These are phyloP conservation scores for Capsicum chinense DNA, from an alignment of 257 asterid species.

Conservation along the genomic window DNA sequence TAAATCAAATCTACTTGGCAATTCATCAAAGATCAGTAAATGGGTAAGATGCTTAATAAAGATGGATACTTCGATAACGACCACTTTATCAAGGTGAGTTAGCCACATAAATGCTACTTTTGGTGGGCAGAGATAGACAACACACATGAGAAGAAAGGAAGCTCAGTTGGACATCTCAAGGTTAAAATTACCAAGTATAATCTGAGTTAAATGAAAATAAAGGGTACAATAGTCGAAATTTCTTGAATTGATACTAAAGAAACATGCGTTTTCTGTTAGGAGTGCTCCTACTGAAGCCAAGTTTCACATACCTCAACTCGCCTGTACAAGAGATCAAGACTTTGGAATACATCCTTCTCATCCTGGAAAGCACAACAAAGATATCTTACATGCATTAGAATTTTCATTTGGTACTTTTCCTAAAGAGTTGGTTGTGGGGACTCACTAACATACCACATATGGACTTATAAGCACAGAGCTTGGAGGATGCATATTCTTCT, in stretches of 20 bases:
- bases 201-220: too few relatives aligned
- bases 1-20: background rate
- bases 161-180: too few relatives aligned
- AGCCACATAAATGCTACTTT: background rate
- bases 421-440: background rate
- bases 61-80: background rate
- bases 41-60: background rate
- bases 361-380: constrained; percentile 56
- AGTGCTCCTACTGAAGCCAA: background rate
- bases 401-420: background rate
- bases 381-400: background rate
- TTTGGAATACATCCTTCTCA: constrained; percentile 90
- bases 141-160: background rate
- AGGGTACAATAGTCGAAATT: background rate
- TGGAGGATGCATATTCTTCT: background rate
- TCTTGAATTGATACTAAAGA: background rate
- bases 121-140: background rate
- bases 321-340: constrained; percentile 95
- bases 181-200: too few relatives aligned
- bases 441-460: background rate
- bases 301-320: constrained; percentile 76
- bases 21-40: background rate
- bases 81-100: background rate
- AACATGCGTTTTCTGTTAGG: background rate
- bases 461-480: background rate